A percentile compares a stretch with the other conserved stretches of the same genome.
Conservation (phyloP, 345 rosid species). For the Angophora floribunda region DNA sequence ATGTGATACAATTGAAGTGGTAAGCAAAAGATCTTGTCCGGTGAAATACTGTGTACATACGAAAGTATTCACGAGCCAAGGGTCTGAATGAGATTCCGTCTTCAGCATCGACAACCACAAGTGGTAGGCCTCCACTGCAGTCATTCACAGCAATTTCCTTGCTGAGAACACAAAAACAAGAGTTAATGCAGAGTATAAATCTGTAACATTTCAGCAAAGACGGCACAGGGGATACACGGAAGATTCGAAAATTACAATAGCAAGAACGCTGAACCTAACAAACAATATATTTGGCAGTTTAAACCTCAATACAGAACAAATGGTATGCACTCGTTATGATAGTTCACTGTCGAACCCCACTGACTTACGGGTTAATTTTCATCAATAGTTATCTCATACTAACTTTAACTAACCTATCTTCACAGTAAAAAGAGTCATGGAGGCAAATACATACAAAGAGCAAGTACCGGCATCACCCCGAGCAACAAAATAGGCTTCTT, state of each 20-base stretch:
- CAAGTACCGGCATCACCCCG: constrained; percentile 5
- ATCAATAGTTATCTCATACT: background rate
- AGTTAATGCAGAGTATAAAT: background rate
- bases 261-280: background rate
- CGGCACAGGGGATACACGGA: background rate
- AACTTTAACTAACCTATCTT: background rate
- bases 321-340: background rate
- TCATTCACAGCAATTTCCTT: background rate
- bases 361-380: background rate
- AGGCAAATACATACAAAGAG: background rate
- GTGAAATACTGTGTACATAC: background rate
- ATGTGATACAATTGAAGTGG: background rate
- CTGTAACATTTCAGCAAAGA: background rate
- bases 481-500: constrained; percentile 55
- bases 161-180: background rate
- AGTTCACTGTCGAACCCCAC: background rate
- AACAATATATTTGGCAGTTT: background rate
- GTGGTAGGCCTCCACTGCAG: background rate
- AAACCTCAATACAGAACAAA: background rate
- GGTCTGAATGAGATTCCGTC: background rate
- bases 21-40: background rate
- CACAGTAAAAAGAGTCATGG: background rate
- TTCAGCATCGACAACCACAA: background rate
- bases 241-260: background rate
- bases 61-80: background rate